Evolutionary conservation across 345 rosid species (phyloP).

Genomic region (Camelina hispida): DNA sequence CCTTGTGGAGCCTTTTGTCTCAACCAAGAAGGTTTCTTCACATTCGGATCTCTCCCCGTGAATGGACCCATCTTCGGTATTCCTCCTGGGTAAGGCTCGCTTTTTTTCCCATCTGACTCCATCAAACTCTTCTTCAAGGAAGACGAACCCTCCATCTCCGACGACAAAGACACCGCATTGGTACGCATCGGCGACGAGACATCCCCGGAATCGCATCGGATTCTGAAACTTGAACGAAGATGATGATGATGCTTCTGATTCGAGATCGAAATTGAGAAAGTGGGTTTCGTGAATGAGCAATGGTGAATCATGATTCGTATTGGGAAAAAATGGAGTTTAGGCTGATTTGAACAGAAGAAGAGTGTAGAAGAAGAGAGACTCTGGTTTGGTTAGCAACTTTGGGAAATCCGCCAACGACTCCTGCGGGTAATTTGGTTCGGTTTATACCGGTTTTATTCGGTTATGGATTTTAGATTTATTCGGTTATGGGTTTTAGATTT

Average conservation of each 20-base stretch:
- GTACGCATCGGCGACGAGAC: conserved; percentile 25
- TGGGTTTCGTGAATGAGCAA: conserved; percentile 55
- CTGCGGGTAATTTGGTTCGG: no score
- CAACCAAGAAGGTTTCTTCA: conserved; percentile 87
- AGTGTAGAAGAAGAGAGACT: conserved; percentile 22
- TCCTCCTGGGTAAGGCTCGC: conserved; percentile 61
- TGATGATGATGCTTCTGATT: conserved; percentile 33
- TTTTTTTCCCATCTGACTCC: conserved; percentile 41
- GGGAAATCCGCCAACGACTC: conserved; percentile 32
- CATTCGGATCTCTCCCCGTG: conserved; percentile 86
- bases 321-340: background rate
- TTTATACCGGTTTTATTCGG: no score
- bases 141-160: conserved; percentile 32
- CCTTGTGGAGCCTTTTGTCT: conserved; percentile 97
- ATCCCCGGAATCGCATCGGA: conserved; percentile 55
- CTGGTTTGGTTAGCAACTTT: conserved; percentile 26
- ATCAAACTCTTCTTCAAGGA: conserved; percentile 41
- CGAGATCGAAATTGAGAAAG: conserved; percentile 53
- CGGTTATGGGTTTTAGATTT: no score
- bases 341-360: conserved; percentile 12
- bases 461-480: no score
- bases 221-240: conserved; percentile 32
- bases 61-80: conserved; percentile 60
- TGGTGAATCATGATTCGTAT: conserved; percentile 39
- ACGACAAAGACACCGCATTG: conserved; percentile 34